Evolutionary conservation across 345 rosid species (phyloP), one percentile per base, ranked within the genome.

Genomic region (Citrus australasica): DNA sequence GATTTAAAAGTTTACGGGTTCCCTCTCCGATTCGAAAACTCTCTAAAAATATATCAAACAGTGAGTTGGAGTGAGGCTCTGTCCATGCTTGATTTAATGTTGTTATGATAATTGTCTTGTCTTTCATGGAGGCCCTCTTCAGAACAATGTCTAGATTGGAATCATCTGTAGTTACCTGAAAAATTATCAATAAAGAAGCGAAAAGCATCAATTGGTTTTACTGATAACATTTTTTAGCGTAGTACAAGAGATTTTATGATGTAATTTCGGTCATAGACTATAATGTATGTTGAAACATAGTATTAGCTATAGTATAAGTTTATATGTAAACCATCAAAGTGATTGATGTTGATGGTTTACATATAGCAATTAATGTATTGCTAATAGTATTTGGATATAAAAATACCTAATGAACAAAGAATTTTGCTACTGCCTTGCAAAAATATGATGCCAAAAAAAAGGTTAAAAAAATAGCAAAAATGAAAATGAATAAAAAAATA

Each of bases 21-120:
- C 86, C 80, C 25, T 87, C 76, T 25, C 97, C 94, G 0, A 81
- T 69, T 16, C 65, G 72, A 70, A 91, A 89, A 71, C 94, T 85
- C 77, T 87, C 85, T 69, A 92, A 71, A 82, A 92, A 91, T 10
- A 92, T 40, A 48, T 92, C 97, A 59, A 89, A 59, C 55, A 88
- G 53, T 5, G 97, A 89, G 21, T 74, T 80, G 9, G 92, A 53
- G 58, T 53, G 22, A 53, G 58, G 87, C 74, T 86, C 83, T 21
- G 91, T 86, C 94, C 97, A 92, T 40, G 93, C 94, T 66, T 84
- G 83, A 48, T 90, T 92, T 76, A 88, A 38, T 21, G 94, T 89
- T 30, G 93, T 91, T 63, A 92, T 6, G n/a, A 92, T 89, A 19
- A 92, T 88, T 17, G 97, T 92, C 73, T 78, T 86, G 76, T 82